Conservation (phyloP, 805 yeast genomes). For the Isabelozyma gotoi region DNA sequence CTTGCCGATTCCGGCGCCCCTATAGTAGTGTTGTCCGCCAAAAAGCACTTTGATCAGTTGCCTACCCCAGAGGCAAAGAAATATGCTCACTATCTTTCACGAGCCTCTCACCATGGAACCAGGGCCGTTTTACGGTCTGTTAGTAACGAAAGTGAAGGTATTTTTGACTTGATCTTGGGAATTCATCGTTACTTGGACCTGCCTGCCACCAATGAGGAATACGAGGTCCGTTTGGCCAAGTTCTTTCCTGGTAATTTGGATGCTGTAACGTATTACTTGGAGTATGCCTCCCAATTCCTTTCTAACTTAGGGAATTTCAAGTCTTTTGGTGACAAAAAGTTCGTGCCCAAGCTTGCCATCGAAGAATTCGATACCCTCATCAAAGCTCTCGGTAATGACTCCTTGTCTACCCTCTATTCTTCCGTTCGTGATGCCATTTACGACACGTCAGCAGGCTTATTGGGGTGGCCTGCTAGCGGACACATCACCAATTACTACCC, state of each 20-base stretch:
- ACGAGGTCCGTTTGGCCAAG: conserved; percentile 32
- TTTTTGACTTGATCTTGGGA: conserved; percentile 65
- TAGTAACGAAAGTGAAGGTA: conserved; percentile 74
- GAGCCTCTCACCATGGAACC: conserved; percentile 83
- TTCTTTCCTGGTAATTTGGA: conserved; percentile 28
- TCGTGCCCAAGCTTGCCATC: conserved; percentile 61
- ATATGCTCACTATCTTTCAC: conserved; percentile 81
- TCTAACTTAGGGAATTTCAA: conserved; percentile 77
- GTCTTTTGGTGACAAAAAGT: conserved; percentile 87
- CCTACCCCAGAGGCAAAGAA: conserved; percentile 53
- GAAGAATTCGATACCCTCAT: conserved; percentile 50
- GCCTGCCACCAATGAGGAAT: conserved; percentile 37
- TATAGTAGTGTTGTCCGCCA: conserved; percentile 54
- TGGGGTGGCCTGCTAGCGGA: conserved; percentile 80
- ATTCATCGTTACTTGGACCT: conserved; percentile 54
- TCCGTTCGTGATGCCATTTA: conserved; percentile 51
- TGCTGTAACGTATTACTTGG: conserved; percentile 51
- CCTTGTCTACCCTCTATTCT: conserved; percentile 35
- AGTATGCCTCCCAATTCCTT: conserved; percentile 73
- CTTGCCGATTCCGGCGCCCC: conserved; percentile 45
- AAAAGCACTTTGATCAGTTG: conserved; percentile 65
- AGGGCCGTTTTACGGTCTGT: conserved; percentile 79
- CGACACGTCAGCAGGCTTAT: conserved; percentile 46
- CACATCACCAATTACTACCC: conserved; percentile 76
- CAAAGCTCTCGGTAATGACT: conserved; percentile 39